A percentile compares a stretch with the other conserved stretches of the same genome.
phyloP scores from a whole-genome alignment of 257 asterid species.

The Nicotiana tomentosiformis region DNA sequence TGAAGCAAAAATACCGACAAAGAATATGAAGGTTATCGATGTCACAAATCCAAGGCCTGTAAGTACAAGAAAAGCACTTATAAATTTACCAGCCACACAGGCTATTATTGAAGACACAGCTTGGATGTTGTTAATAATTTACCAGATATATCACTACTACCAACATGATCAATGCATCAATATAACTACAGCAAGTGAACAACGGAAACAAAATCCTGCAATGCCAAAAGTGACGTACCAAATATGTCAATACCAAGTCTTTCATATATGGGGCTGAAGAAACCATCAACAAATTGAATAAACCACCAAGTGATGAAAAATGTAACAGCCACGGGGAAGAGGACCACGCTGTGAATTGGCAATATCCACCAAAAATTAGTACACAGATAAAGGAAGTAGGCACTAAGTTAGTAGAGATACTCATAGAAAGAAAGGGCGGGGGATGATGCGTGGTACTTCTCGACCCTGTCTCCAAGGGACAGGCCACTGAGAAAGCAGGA shows the following conservation, averaged over 20 bases:
- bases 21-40: constrained; percentile 66
- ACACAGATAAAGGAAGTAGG: background rate
- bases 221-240: constrained; percentile 45
- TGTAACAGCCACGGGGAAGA: constrained; percentile 96
- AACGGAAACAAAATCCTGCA: background rate
- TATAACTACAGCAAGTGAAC: constrained; percentile 4
- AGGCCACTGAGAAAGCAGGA: background rate
- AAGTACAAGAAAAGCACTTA: constrained; percentile 15
- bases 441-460: constrained; percentile 9
- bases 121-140: background rate
- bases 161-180: background rate
- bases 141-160: background rate
- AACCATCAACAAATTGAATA: constrained; percentile 91
- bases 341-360: constrained; percentile 65
- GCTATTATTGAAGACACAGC: background rate
- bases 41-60: constrained; percentile 96
- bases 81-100: background rate
- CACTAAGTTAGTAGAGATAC: background rate
- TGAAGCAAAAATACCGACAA: constrained; percentile 83
- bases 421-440: background rate
- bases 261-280: constrained; percentile 96
- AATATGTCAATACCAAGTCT: constrained; percentile 83
- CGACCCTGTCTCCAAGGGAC: constrained; percentile 8
- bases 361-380: constrained; percentile 7
- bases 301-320: constrained; percentile 97